Base-by-base conservation (phyloP, 2,329 filamentous ascomycete genomes). In the Xenosphaeropsis pyriputrescens region DNA sequence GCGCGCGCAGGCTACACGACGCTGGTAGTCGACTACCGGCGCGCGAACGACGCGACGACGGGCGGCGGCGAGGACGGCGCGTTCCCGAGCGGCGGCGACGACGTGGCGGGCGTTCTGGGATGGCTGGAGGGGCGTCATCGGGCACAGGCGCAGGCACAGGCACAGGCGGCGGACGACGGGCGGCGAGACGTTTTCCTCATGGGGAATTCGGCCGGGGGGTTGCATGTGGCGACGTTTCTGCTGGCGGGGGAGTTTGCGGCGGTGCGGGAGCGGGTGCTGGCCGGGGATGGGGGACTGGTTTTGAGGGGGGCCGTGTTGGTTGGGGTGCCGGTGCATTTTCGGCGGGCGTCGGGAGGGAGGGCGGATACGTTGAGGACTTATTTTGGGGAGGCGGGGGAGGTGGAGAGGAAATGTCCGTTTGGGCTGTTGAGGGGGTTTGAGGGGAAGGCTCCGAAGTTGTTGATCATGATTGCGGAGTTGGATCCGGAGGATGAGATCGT, bases 151-250 rank as follows among this genome's bases (percentile, higher is more conserved):
- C n/a, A n/a, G n/a, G 29, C 6, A 29, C 17, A 22, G 18, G 18
- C 8, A 29, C n/a, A 9, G 15, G 22, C 17, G 15, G n/a, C 12
- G 29, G 34, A 42, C 5, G 43, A 38, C 8, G 5, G 6, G 39
- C 43, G 38, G 14, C 39, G 43, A 9, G 43, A 53, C 33, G 46
- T 56, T 2, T 49, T 45, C 22, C 29, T 55, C 7, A 38, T 51
- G 37, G 53, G 52, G 1, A 55, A 54, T 35, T 54, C 50, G 15
- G 52, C 51, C 2, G 53, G 53, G 2, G 52, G 52, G 5, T 39
- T 55, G 2, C 52, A 56, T 37, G 31, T 47, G 5, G 39, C 45
- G 4, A 56, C 51, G 1, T 56, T 50, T 26, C 19, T 55, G 14
- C 37, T 56, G 29, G 47, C 41, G 9, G 29, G 32, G 2, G 18